Evolutionary conservation across 176 grass and related monocot genomes (phyloP).

Genomic region (Carex kokanica): DNA sequence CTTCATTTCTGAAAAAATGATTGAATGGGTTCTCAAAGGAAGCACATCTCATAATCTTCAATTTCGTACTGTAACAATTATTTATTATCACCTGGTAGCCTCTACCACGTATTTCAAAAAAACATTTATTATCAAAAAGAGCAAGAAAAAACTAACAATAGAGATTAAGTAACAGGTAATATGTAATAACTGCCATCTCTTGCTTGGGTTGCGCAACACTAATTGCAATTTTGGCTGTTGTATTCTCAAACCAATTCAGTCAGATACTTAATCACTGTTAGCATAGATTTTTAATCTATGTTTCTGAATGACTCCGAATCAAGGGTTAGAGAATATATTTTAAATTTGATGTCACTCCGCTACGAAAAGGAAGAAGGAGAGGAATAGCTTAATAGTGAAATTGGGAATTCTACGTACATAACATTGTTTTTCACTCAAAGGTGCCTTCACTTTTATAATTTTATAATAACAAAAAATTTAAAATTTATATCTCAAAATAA

Average conservation of each 20-base stretch:
- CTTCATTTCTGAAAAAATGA: not conserved
- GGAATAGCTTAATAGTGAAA: not conserved
- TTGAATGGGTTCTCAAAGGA: not conserved
- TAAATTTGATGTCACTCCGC: too few relatives aligned
- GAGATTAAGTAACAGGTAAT: not conserved
- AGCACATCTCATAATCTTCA: not conserved
- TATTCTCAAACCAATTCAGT: not conserved
- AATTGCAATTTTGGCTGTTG: not conserved
- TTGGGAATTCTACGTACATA: not conserved
- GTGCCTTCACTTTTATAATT: too few relatives aligned
- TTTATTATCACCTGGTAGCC: too few relatives aligned
- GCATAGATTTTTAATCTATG: too few relatives aligned
- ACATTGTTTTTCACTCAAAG: too few relatives aligned
- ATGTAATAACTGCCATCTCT: not conserved
- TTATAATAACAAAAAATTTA: too few relatives aligned
- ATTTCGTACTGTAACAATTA: not conserved
- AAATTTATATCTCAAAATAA: too few relatives aligned
- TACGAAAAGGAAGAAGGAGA: not conserved
- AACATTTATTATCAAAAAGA: not conserved
- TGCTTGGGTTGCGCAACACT: not conserved
- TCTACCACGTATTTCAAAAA: too few relatives aligned
- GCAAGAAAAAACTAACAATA: not conserved
- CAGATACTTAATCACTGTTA: not conserved
- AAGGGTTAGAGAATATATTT: too few relatives aligned
- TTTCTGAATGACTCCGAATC: too few relatives aligned